Evolutionary conservation across 345 rosid species (phyloP).

Genomic region (Cardamine resedifolia): DNA sequence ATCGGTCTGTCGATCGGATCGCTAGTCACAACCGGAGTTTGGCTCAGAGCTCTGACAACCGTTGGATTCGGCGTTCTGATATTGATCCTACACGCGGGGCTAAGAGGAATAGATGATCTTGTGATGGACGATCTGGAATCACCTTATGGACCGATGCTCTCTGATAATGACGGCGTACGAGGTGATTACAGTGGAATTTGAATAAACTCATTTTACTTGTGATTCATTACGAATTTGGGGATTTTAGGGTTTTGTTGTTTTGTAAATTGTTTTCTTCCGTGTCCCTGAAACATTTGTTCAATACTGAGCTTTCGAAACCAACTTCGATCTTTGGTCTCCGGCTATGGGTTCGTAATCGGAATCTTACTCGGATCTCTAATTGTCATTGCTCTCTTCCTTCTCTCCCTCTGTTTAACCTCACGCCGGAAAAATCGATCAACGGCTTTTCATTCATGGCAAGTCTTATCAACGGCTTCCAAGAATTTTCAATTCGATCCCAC

Average conservation of each 20-base stretch:
- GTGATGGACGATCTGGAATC: conserved; percentile 58
- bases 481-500: too few species aligned
- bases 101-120: conserved; percentile 71
- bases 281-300: conserved; percentile 11
- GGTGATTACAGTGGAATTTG: conserved; percentile 50
- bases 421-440: too few species aligned
- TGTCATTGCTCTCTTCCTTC: too few species aligned
- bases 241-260: conserved; percentile 24
- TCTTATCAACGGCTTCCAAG: too few species aligned
- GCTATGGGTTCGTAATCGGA: too few species aligned
- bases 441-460: too few species aligned
- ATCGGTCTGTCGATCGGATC: conserved; percentile 42
- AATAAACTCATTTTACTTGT: not conserved
- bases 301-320: too few species aligned
- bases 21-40: conserved; percentile 49
- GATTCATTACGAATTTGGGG: conserved; percentile 3
- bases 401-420: too few species aligned
- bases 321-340: too few species aligned
- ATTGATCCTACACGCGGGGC: conserved; percentile 50
- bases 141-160: conserved; percentile 58
- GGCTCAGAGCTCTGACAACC: conserved; percentile 47
- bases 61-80: conserved; percentile 40
- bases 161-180: conserved; percentile 41
- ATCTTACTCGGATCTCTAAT: too few species aligned
- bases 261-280: conserved; percentile 17